These are phyloP conservation scores for Eutrema heterophyllum DNA, from an alignment of 345 rosid species.

Conservation along the genomic window DNA sequence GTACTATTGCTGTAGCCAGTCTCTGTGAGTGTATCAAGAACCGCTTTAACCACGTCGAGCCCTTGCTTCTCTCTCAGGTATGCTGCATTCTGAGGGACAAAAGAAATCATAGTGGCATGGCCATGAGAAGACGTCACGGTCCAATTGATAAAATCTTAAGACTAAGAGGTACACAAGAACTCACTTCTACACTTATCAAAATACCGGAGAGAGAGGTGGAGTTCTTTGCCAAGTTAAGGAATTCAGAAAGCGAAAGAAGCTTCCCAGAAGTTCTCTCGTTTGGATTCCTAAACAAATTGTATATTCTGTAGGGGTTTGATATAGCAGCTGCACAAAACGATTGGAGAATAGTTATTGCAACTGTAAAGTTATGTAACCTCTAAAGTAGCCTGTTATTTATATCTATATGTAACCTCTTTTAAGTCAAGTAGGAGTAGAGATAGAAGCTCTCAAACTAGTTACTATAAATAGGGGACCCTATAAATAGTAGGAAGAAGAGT, in stretches of 20 bases:
- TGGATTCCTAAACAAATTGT: conserved; percentile 51
- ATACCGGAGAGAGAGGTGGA: conserved; percentile 65
- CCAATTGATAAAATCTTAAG: neutral
- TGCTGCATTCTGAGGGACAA: conserved; percentile 54
- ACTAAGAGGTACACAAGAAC: conserved; percentile 17
- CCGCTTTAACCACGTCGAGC: conserved; percentile 48
- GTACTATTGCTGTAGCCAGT: conserved; percentile 56
- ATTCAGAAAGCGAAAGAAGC: conserved; percentile 48
- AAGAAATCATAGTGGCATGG: neutral
- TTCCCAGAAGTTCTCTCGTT: conserved; percentile 41
- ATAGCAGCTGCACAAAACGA: conserved; percentile 48
- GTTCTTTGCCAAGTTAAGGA: conserved; percentile 59
- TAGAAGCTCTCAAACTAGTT: neutral
- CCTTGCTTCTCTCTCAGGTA: conserved; percentile 59
- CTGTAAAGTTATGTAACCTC: neutral
- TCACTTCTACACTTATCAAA: conserved; percentile 82
- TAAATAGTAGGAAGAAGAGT: neutral
- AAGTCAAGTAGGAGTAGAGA: neutral
- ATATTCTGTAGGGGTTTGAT: conserved; percentile 41
- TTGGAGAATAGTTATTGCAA: conserved; percentile 1
- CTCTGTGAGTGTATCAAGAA: conserved; percentile 48
- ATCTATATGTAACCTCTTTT: neutral
- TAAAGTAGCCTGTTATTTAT: neutral
- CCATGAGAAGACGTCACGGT: conserved; percentile 2
- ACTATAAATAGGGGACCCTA: neutral